Base-by-base conservation (phyloP, 257 asterid genomes). In the Solanum raphanifolium region DNA sequence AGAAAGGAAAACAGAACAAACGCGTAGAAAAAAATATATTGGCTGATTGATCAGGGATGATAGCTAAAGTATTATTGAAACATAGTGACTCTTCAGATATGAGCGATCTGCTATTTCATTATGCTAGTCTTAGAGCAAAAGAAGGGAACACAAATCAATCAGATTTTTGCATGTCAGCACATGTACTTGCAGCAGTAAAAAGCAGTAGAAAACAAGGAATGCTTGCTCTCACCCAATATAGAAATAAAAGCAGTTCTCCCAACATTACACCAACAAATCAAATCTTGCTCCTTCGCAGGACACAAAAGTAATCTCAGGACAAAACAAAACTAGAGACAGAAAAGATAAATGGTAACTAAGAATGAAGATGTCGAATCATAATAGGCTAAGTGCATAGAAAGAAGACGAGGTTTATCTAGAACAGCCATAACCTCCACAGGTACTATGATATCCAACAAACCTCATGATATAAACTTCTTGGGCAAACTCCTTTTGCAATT, bases 391-490 rank as follows among this genome's bases (percentile, higher is more conserved):
- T 9, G 20, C 41, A 82, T 18, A 82, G 43, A 82, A 82, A 82
- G 69, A 48, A 48, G 69, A 48, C 12, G 3, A 82, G 12, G 43
- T 29, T 81, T 29, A 76, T 23, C 58, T 76, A 76, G 5, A 76
- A 39, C 48, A 38, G 58, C 68, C 41, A 81, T 46, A 81, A 29
- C 68, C 65, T 41, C 35, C 85, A 82, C 65, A 81, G 41, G 39
- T 27, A 79, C 52, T 32, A 84, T 66, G 79, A 12, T 66, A 81
- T 41, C 68, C 18, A 76, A 93, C 95, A 25, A 83, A 95, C 99
- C 99, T 97, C 99, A 97, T 95, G 90, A 97, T 97, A 89, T 93
- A 97, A 73, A 95, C 99, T 93, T 97, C 99, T 90, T 97, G 99
- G 25, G 97, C 98, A 75, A 97, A 97, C 94, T 97, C 99, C 89